Evolutionary conservation across 176 grass and related monocot genomes (phyloP).

Genomic region (Triticum dicoccoides): DNA sequence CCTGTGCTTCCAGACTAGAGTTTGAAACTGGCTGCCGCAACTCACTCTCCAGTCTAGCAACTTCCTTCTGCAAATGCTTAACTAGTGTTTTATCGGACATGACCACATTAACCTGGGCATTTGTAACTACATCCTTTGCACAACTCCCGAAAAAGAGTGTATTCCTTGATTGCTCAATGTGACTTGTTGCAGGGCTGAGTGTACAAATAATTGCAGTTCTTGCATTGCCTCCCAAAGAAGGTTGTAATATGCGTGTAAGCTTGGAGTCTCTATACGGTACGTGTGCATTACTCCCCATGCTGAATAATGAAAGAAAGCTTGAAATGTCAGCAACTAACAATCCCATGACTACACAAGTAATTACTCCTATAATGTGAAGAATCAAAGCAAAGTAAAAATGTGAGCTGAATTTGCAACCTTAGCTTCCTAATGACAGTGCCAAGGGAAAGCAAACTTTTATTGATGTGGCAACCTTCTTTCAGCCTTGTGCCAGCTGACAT

Average conservation of each 20-base stretch:
- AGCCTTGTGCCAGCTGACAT: slow-evolving; percentile 73
- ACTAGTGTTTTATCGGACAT: slow-evolving; percentile 88
- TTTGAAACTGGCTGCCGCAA: slow-evolving; percentile 56
- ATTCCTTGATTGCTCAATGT: slow-evolving; percentile 85
- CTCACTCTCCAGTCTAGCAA: slow-evolving; percentile 85
- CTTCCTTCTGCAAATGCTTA: slow-evolving; percentile 84
- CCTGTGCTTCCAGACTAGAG: slow-evolving; percentile 55
- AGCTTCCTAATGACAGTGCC: slow-evolving; percentile 89
- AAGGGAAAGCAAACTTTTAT: slow-evolving; percentile 85
- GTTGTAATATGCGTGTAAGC: slow-evolving; percentile 86
- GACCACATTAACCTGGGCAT: slow-evolving; percentile 86
- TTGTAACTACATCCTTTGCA: slow-evolving; percentile 83
- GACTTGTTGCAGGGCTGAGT: slow-evolving; percentile 65
- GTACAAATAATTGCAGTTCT: slow-evolving; percentile 89
- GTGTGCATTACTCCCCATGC: slow-evolving; percentile 73
- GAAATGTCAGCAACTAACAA: neutral
- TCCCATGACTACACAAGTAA: neutral
- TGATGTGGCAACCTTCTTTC: slow-evolving; percentile 95
- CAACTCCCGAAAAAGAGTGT: slow-evolving; percentile 81
- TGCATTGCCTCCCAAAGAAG: slow-evolving; percentile 81
- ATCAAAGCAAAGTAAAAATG: neutral
- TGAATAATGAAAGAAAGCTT: slow-evolving; percentile 35
- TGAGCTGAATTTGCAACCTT: slow-evolving; percentile 47
- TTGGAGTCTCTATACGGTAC: slow-evolving; percentile 92
- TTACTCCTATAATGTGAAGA: slow-evolving; percentile 15